phyloP scores from a whole-genome alignment of 345 rosid genomes.

The Microthlaspi erraticum region DNA sequence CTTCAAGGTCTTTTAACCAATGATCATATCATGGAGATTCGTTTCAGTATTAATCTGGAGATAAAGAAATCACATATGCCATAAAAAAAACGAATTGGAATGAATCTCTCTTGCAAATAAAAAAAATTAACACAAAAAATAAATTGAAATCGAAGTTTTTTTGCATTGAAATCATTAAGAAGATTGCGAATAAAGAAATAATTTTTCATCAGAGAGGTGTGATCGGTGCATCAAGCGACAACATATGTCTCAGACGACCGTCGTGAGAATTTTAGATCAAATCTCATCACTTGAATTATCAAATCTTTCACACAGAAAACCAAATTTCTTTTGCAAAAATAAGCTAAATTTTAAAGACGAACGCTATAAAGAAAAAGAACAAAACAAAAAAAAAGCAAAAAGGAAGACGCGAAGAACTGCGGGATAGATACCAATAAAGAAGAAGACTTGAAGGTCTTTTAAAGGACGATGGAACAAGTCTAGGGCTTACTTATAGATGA shows the following conservation, averaged over 20 bases:
- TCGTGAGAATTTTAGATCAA: slow-evolving; percentile 49
- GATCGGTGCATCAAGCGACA: slow-evolving; percentile 44
- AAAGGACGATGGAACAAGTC: too few relatives aligned
- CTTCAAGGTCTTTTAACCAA: background rate
- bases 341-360: background rate
- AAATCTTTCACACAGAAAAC: background rate
- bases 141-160: background rate
- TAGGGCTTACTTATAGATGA: too few relatives aligned
- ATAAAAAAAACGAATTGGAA: background rate
- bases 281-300: slow-evolving; percentile 40
- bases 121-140: background rate
- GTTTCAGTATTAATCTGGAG: background rate
- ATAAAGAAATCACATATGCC: too few relatives aligned
- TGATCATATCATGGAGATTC: background rate
- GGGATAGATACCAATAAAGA: background rate
- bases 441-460: too few relatives aligned
- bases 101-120: background rate
- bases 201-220: slow-evolving; percentile 42
- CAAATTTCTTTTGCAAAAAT: background rate
- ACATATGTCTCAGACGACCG: slow-evolving; percentile 46
- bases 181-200: slow-evolving; percentile 3
- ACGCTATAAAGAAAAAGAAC: background rate
- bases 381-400: too few relatives aligned
- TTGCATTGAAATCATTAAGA: background rate
- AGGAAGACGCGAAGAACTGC: background rate